Evolutionary conservation across 2,329 filamentous ascomycete species (phyloP), one percentile per base, ranked within the genome.

Genomic region (Claviceps spartinae): DNA sequence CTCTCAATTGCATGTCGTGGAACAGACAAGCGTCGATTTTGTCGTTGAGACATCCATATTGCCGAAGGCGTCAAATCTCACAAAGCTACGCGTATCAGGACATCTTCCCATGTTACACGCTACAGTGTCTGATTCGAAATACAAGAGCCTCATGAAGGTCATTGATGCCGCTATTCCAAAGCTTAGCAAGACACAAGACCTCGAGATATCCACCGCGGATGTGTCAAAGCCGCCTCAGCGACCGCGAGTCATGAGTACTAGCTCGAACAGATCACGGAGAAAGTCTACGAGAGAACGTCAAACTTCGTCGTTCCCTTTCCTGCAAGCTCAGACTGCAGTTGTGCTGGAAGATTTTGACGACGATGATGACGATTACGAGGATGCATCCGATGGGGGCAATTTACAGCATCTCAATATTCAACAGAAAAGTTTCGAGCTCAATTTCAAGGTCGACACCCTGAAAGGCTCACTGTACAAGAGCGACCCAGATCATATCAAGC

Each of bases 11-110:
- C 91, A 97, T 64, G 82, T 99, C 51, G 88, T 99, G 38, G 91
- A 99, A 65, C 83, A 88, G 58, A 98, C 98, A 72, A 98, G 95
- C 59, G 86, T 99, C 60, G 88, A 97, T 65, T 97, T 99, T 65
- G 82, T 89, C 11, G 81, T 99, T n/a, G 90, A 96, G 65, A 85
- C 86, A 20, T 98, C 90, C 7, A 99, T 99, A 59, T 73, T 98
- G n/a, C 93, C 93, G 0, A 96, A 96, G 64, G 88, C 88, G 0
- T 86, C 91, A 0, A 94, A 96, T 56, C 72, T 99, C 48, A 94
- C 93, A 14, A 93, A 93, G 61, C 83, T 96, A 59, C 85, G 88
- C 55, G 81, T 99, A 37, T 94, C 89, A 1, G 93, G 93, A 2
- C 88, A 94, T 60, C 74, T 99, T 50, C 93, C 94, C 0, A 83